Evolutionary conservation across 2,329 filamentous ascomycete species (phyloP), one percentile per base, ranked within the genome.

Genomic region (Amylocarpus encephaloides): DNA sequence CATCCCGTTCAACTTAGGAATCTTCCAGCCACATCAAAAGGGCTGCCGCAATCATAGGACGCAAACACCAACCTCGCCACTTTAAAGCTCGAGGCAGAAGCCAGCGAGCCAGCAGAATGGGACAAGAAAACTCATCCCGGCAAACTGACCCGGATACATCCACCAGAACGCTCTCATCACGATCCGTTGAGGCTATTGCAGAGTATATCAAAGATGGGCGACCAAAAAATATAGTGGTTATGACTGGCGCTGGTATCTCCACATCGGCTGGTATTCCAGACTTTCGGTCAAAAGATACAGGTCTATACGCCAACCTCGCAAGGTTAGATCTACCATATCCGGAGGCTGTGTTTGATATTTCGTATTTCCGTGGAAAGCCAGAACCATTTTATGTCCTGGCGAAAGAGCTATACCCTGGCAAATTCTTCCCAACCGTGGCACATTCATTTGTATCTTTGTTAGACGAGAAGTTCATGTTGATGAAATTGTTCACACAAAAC

Each of bases 401-500:
- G 12, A 86, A 86, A 61, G 93, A 97, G 70, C 77, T 98, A 3
- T 95, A 95, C 64, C 93, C 93, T 0, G 92, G 91, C 15, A 86
- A 85, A 62, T 96, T 87, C 71, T 77, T 84, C 48, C 93, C 93
- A 0, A 98, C 93, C 1, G 75, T 97, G 48, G 86, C 90, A 1
- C 93, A 98, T 70, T 85, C 81, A 33, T 98, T 98, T 69, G 83
- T 98, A 62, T 77, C 82, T 12, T 74, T 98, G 19, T 80, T 97
- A 13, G 79, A 91, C 50, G 74, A 83, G 53, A 95, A 94, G 70
- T 82, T 80, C 3, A 73, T 92, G 36, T 73, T 98, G 19, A 73
- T 85, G 58, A 93, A 90, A 73, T 79, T 93, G 47, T 98, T 97
- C 68, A 96, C 93, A 0, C 93, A 98, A 66, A 98, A 98, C 64